Percentiles rank a stretch among this genome's conserved stretches.
phyloP scores from a whole-genome alignment of 2,329 filamentous ascomycete species.

The Sporothrix schenckii region DNA sequence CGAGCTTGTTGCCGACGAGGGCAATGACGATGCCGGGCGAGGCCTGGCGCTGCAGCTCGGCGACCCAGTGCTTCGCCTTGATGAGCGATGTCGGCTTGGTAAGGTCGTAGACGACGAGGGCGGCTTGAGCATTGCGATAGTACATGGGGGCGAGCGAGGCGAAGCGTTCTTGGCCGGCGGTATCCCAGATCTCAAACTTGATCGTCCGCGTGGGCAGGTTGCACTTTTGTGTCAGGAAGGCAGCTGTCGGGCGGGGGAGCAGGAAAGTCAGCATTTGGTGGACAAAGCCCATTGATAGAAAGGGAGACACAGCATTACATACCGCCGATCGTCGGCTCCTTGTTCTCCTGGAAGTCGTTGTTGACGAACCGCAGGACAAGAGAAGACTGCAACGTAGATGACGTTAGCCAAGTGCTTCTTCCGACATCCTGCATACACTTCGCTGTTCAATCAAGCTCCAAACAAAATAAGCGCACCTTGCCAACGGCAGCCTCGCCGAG shows the following conservation, averaged over 20 bases:
- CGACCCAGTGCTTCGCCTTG: conserved; percentile 99
- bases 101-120: conserved; percentile 97
- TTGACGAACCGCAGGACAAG: conserved; percentile 98
- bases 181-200: conserved; percentile 98
- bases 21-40: conserved; percentile 96
- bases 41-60: conserved; percentile 93
- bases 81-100: conserved; percentile 93
- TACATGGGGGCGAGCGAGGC: conserved; percentile 98
- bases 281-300: conserved; percentile 17
- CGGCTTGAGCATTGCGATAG: conserved; percentile 97
- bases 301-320: conserved; percentile 43
- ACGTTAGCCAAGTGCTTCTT: neutral
- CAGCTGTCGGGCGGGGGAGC: conserved; percentile 59
- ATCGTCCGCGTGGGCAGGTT: conserved; percentile 90
- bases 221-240: conserved; percentile 98
- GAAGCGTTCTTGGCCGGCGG: conserved; percentile 95
- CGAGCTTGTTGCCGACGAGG: conserved; percentile 94
- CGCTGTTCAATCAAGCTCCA: neutral
- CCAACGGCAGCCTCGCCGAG: conserved; percentile 96
- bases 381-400: conserved; percentile 69
- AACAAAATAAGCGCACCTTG: conserved; percentile 67
- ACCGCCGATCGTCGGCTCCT: conserved; percentile 99
- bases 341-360: conserved; percentile 99
- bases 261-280: neutral
- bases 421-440: neutral